Conservation (phyloP, 2,329 filamentous ascomycete genomes). For the Zymoseptoria ardabiliae region DNA sequence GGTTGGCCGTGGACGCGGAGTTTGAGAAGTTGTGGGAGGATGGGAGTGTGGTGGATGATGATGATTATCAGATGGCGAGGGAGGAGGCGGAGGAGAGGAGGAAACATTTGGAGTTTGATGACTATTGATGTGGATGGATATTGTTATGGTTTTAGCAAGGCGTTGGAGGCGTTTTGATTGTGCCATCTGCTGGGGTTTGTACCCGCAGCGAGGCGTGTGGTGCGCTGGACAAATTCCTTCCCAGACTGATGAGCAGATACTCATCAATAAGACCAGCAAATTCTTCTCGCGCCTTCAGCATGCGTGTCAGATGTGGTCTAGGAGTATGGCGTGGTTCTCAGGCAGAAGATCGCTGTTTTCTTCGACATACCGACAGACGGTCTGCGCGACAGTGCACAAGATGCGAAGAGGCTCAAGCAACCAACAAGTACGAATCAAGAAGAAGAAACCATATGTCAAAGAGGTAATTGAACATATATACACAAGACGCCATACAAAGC, state of each 20-base stretch:
- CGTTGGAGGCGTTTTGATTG: slow-evolving; percentile 3
- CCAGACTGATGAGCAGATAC: too few species aligned
- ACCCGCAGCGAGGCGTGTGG: too few species aligned
- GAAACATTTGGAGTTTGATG: slow-evolving; percentile 39
- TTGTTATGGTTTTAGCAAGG: slow-evolving; percentile 1
- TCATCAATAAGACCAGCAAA: too few species aligned
- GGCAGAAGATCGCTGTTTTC: too few species aligned
- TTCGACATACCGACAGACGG: too few species aligned
- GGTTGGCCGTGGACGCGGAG: slow-evolving; percentile 59
- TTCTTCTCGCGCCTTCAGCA: too few species aligned
- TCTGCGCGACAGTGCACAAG: too few species aligned
- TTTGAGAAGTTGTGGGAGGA: slow-evolving; percentile 80
- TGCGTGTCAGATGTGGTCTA: too few species aligned
- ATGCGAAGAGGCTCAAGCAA: too few species aligned
- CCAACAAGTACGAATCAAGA: too few species aligned
- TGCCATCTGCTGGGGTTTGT: background rate
- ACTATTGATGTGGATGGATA: slow-evolving; percentile 10
- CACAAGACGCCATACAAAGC: background rate
- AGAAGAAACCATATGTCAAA: background rate
- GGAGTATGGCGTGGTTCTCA: too few species aligned
- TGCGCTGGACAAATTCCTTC: too few species aligned
- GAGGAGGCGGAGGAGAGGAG: slow-evolving; percentile 62
- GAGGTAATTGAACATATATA: background rate
- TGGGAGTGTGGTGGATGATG: slow-evolving; percentile 75
- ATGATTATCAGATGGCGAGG: slow-evolving; percentile 68